phyloP scores from a whole-genome alignment of 139 green algal genomes.

The Klebsormidium nitens region DNA sequence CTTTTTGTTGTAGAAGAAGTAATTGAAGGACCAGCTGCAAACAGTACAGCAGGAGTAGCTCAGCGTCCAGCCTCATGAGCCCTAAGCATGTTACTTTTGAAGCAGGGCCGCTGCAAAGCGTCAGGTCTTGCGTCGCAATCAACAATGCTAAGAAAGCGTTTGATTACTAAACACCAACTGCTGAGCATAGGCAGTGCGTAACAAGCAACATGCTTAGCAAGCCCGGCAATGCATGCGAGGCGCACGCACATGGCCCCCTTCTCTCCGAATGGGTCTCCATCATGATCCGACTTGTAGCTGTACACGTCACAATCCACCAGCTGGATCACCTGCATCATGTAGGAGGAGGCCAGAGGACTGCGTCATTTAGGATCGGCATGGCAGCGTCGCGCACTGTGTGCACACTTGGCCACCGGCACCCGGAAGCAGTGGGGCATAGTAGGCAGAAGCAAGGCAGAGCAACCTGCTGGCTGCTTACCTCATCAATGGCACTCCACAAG shows the following conservation, averaged over 20 bases:
- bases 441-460: neutral
- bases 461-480: slow-evolving; percentile 51
- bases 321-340: slow-evolving; percentile 63
- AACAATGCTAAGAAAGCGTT: too few relatives aligned
- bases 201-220: neutral
- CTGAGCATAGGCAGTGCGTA: neutral
- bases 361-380: too few relatives aligned
- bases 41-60: slow-evolving; percentile 34
- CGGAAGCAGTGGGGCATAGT: neutral
- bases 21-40: slow-evolving; percentile 87
- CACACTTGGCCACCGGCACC: slow-evolving; percentile 1
- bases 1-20: slow-evolving; percentile 98
- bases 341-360: slow-evolving; percentile 8
- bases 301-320: slow-evolving; percentile 94
- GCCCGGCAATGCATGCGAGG: neutral
- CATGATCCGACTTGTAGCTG: slow-evolving; percentile 44
- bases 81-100: too few relatives aligned
- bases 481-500: slow-evolving; percentile 83
- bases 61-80: neutral
- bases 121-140: too few relatives aligned
- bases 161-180: too few relatives aligned
- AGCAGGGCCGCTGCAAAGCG: too few relatives aligned
- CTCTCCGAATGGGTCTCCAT: slow-evolving; percentile 43
- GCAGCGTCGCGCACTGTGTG: too few relatives aligned
- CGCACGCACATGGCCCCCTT: slow-evolving; percentile 32